Conservation (phyloP, 2,329 filamentous ascomycete species). For the Claviceps sp. region DNA sequence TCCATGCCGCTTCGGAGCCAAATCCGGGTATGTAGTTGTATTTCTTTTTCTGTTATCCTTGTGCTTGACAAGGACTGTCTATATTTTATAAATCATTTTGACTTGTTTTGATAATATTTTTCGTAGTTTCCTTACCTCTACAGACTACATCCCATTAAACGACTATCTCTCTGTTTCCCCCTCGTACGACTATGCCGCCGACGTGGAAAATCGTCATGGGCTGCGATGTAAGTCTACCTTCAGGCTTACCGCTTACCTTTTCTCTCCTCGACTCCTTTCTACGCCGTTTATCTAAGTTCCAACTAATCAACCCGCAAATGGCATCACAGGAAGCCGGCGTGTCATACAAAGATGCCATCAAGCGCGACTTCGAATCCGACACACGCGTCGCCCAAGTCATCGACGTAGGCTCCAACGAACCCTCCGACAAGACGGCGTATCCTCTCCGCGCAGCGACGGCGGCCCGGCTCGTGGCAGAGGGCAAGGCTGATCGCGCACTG, state of each 20-base stretch:
- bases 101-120: neutral
- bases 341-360: slow-evolving; percentile 67
- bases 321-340: slow-evolving; percentile 51
- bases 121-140: neutral
- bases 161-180: neutral
- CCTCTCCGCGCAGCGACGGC: slow-evolving; percentile 66
- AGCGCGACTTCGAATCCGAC: slow-evolving; percentile 55
- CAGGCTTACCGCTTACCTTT: neutral
- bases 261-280: neutral
- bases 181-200: slow-evolving; percentile 24
- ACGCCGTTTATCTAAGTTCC: neutral
- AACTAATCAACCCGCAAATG: neutral
- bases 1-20: neutral
- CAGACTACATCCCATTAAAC: too few relatives aligned
- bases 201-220: slow-evolving; percentile 40
- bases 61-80: neutral
- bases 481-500: slow-evolving; percentile 62
- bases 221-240: slow-evolving; percentile 34
- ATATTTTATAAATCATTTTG: neutral
- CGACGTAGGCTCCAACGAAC: slow-evolving; percentile 58
- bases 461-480: slow-evolving; percentile 46
- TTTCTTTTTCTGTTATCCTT: neutral
- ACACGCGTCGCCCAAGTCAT: slow-evolving; percentile 52
- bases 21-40: neutral
- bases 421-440: slow-evolving; percentile 66